Base-by-base conservation (phyloP, 345 rosid species). In the Noccaea caerulescens region DNA sequence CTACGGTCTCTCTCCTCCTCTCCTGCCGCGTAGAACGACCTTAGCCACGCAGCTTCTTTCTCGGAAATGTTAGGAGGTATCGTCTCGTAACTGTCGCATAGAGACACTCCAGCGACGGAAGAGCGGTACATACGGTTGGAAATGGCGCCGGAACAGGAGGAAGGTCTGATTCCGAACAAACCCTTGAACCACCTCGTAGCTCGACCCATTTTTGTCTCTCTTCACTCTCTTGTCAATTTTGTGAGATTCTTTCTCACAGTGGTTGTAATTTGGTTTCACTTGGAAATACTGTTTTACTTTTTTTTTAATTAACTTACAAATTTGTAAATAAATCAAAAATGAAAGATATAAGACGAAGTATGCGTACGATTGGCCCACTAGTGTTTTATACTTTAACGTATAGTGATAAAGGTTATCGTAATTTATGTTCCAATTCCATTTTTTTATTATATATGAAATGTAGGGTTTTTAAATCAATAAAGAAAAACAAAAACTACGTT, bases 181-280 rank as follows among this genome's bases (percentile, higher is more conserved):
- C 84, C 82, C 82, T 82, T 92, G 13, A 92, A 72, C 98, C 98
- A 89, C 69, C 85, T 86, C 6, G 82, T 66, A 13, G 88, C 92
- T 71, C 84, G 85, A 44, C 95, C 96, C 95, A 90, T 87, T 53
- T 43, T 44, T 66, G 12, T 53, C 69, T 53, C 62, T 33, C 63
- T 58, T 65, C 12, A 8, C 60, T 58, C 53, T 58, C 0, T 57
- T n/a, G 64, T 72, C 58, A 72, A 55, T 36, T 56, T 14, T 56
- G 42, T 37, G 58, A 64, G 71, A 64, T 64, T 56, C 58, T 55
- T 64, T 64, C 23, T 56, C 20, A 12, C 58, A 50, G 16, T 70
- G 60, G 25, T 62, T 49, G 39, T 54, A 2, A 34, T 51, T 71
- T 62, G 58, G 58, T 47, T 57, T 65, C 41, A 45, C 14, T 47